These are phyloP conservation scores for Rosa hybrid DNA, from an alignment of 331 rosid species.

Conservation along the genomic window DNA sequence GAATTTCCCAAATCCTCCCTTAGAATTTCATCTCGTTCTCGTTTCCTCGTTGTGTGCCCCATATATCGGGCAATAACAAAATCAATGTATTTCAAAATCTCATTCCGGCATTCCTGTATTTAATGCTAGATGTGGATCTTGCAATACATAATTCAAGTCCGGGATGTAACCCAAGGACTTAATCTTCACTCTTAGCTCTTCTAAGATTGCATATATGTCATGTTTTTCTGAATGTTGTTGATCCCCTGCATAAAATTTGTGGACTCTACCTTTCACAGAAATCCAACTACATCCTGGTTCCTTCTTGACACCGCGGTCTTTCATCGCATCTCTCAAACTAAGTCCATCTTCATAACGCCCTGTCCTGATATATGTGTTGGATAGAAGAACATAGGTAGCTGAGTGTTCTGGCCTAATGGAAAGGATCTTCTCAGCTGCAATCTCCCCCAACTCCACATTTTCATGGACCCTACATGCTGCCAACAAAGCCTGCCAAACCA, in stretches of 20 bases:
- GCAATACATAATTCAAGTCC: constrained; percentile 24
- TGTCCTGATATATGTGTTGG: constrained; percentile 59
- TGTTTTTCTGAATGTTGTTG: constrained; percentile 56
- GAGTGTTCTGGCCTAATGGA: constrained; percentile 53
- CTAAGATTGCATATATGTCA: constrained; percentile 49
- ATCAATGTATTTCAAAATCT: background rate
- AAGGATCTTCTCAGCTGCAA: constrained; percentile 62
- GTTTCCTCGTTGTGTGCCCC: background rate
- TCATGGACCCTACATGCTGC: constrained; percentile 81
- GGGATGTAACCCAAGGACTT: constrained; percentile 27
- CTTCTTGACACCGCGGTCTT: constrained; percentile 60
- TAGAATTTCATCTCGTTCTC: background rate
- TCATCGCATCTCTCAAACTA: constrained; percentile 59
- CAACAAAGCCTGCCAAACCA: constrained; percentile 80
- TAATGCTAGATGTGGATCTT: constrained; percentile 8
- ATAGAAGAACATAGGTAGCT: constrained; percentile 66
- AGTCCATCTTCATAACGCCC: constrained; percentile 52
- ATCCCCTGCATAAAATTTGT: constrained; percentile 72
- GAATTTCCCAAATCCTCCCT: background rate
- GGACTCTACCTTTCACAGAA: constrained; percentile 55
- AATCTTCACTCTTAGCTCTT: constrained; percentile 40
- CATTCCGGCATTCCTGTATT: background rate
- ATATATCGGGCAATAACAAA: background rate
- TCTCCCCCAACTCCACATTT: constrained; percentile 55
- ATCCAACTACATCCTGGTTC: constrained; percentile 77